These are phyloP conservation scores for Phytophthora quininea DNA, from an alignment of 352 stramenopile genomes.

Conservation along the genomic window DNA sequence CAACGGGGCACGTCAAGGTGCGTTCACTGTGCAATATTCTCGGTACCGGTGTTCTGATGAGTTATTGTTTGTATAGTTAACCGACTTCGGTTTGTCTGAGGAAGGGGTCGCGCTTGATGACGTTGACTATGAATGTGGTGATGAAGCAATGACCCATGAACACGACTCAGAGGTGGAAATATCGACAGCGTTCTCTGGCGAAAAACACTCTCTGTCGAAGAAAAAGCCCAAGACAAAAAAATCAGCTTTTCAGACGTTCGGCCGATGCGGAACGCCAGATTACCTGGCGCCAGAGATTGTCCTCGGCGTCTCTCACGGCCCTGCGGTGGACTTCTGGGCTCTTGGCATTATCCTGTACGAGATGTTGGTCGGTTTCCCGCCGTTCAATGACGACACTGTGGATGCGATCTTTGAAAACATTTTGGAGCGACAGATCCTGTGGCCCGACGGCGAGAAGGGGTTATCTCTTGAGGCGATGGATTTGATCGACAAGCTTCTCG, in stretches of 20 bases:
- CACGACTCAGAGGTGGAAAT: neutral
- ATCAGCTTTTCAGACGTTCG: conserved; percentile 63
- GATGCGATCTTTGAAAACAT: conserved; percentile 91
- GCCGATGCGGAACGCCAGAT: conserved; percentile 85
- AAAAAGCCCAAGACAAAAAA: conserved; percentile 44
- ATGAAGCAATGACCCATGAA: conserved; percentile 28
- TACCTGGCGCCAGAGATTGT: conserved; percentile 92
- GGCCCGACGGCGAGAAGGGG: conserved; percentile 87
- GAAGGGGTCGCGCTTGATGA: conserved; percentile 60
- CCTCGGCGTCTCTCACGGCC: conserved; percentile 64
- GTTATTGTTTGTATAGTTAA: conserved; percentile 52
- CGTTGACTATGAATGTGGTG: conserved; percentile 34
- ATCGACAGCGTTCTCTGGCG: conserved; percentile 1
- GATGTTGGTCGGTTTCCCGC: conserved; percentile 88
- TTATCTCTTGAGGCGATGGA: conserved; percentile 83
- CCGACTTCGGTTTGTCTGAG: conserved; percentile 87
- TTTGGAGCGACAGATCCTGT: conserved; percentile 81
- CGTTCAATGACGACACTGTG: conserved; percentile 90
- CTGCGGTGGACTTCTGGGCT: conserved; percentile 89
- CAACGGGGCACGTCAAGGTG: conserved; percentile 88
- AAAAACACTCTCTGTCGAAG: conserved; percentile 12
- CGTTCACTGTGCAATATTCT: conserved; percentile 5
- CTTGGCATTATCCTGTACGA: conserved; percentile 91
- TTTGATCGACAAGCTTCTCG: conserved; percentile 82
- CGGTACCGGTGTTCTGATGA: neutral